Evolutionary conservation across 2,329 filamentous ascomycete species (phyloP).

Genomic region (Stachybotrys chlorohalonatus): DNA sequence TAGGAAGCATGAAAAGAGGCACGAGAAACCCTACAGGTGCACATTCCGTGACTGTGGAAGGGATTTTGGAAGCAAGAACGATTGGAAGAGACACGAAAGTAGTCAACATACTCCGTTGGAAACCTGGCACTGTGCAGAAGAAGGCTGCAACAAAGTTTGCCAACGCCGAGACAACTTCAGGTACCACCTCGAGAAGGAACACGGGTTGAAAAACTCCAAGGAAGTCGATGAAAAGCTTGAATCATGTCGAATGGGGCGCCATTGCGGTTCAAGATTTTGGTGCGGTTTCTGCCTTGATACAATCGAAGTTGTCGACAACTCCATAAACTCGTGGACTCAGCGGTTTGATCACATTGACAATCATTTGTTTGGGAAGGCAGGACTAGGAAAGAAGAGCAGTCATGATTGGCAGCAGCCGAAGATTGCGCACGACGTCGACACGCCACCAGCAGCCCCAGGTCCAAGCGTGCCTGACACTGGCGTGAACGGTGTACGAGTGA

Average conservation of each 20-base stretch:
- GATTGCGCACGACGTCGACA: neutral
- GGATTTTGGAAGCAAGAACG: constrained; percentile 82
- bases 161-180: constrained; percentile 50
- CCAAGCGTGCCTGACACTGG: neutral
- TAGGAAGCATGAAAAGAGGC: constrained; percentile 79
- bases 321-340: constrained; percentile 43
- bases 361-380: constrained; percentile 51
- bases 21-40: constrained; percentile 73
- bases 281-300: constrained; percentile 69
- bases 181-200: constrained; percentile 48
- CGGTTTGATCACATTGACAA: constrained; percentile 65
- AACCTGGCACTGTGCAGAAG: constrained; percentile 59
- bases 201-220: constrained; percentile 25
- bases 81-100: constrained; percentile 88
- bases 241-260: constrained; percentile 51
- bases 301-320: constrained; percentile 33
- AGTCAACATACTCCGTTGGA: constrained; percentile 66
- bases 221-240: constrained; percentile 35
- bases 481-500: neutral
- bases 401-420: constrained; percentile 41
- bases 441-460: neutral
- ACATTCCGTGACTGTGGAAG: constrained; percentile 63
- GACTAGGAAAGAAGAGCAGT: constrained; percentile 31
- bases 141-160: constrained; percentile 48
- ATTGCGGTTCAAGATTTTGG: constrained; percentile 65